A percentile compares a stretch with the other conserved stretches of the same genome.
These are phyloP conservation scores for Fusarium sp. DNA, from an alignment of 2,329 filamentous ascomycete genomes.

Conservation along the genomic window DNA sequence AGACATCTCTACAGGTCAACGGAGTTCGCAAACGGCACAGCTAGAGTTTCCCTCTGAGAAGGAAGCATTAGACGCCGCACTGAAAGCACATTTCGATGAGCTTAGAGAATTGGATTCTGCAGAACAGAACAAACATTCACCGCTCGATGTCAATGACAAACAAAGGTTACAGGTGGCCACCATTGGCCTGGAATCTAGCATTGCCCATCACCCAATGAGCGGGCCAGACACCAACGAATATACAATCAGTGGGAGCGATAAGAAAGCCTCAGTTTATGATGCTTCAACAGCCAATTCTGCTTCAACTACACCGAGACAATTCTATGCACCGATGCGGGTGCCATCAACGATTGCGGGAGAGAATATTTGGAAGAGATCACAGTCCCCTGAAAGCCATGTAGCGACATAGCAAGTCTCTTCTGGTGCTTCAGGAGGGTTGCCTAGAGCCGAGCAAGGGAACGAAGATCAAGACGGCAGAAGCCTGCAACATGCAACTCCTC, in stretches of 20 bases:
- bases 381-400: conserved; percentile 7
- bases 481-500: background rate
- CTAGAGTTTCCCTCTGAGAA: conserved; percentile 29
- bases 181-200: background rate
- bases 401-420: conserved; percentile 38
- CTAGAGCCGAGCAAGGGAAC: background rate
- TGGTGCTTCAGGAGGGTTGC: background rate
- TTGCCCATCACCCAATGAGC: background rate
- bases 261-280: background rate
- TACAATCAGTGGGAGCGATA: background rate
- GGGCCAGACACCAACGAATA: background rate
- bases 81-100: conserved; percentile 34
- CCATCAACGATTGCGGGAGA: conserved; percentile 13
- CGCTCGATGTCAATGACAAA: background rate
- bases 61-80: conserved; percentile 30
- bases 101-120: conserved; percentile 22
- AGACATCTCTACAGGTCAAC: background rate
- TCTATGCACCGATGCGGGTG: conserved; percentile 42
- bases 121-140: background rate
- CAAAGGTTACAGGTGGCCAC: background rate
- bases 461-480: background rate
- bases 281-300: conserved; percentile 16
- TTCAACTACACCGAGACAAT: conserved; percentile 39
- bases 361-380: background rate
- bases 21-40: background rate